phyloP scores from a whole-genome alignment of 192 early-diverging fungal species.

The Linnemannia exigua region DNA sequence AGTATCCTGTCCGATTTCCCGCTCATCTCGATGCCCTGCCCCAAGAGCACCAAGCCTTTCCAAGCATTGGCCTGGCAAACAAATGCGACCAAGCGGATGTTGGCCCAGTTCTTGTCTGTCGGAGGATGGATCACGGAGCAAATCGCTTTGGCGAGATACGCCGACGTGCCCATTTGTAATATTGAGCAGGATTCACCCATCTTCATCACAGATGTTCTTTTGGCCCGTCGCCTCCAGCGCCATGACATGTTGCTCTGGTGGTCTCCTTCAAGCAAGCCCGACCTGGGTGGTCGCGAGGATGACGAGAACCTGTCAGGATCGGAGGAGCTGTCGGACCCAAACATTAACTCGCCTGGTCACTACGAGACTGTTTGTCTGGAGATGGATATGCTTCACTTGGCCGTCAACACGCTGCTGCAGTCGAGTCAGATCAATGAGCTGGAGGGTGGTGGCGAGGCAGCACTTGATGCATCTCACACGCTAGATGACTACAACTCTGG shows the following conservation, averaged over 20 bases:
- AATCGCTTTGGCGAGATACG: conserved; percentile 81
- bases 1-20: conserved; percentile 79
- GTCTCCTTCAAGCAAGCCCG: conserved; percentile 83
- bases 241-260: conserved; percentile 93
- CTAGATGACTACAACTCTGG: conserved; percentile 74
- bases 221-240: conserved; percentile 84
- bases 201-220: conserved; percentile 87
- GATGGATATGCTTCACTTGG: conserved; percentile 83
- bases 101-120: conserved; percentile 81
- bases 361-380: conserved; percentile 90
- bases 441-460: conserved; percentile 69
- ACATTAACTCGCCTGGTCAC: conserved; percentile 82
- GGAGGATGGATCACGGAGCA: conserved; percentile 82
- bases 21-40: conserved; percentile 73
- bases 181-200: conserved; percentile 85
- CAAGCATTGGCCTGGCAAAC: conserved; percentile 91
- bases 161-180: conserved; percentile 93
- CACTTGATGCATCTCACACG: conserved; percentile 64
- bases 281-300: conserved; percentile 89
- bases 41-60: conserved; percentile 78
- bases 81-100: conserved; percentile 76
- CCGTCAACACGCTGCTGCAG: conserved; percentile 87
- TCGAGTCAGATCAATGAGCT: conserved; percentile 83
- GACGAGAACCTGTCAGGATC: conserved; percentile 76
- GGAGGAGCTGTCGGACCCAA: conserved; percentile 72